Evolutionary conservation across 169 alveolate species (phyloP).

Genomic region (Eimeria maxima): DNA sequence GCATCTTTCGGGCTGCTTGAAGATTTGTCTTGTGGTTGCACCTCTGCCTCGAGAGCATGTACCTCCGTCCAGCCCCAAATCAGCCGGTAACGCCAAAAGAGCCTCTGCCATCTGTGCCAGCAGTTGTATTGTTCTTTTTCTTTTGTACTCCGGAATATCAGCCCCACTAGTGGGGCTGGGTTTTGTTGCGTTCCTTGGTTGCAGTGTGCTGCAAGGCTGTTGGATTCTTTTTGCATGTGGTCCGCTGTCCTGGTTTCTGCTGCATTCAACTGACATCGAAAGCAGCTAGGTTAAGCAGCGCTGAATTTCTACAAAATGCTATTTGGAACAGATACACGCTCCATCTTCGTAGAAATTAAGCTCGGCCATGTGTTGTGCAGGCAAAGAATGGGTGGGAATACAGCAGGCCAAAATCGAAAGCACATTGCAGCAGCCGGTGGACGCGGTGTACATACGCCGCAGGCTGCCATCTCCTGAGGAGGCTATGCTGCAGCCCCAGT

Average conservation of each 20-base stretch:
- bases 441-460: not conserved
- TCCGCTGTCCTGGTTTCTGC: not conserved
- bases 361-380: not conserved
- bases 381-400: conserved; percentile 46
- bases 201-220: not conserved
- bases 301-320: too few species aligned
- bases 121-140: not conserved
- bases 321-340: too few species aligned
- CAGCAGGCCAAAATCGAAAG: not conserved
- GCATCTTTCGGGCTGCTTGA: conserved; percentile 14
- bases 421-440: not conserved
- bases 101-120: too few species aligned
- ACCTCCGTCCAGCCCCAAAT: not conserved
- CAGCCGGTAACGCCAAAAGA: too few species aligned
- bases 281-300: not conserved
- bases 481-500: not conserved
- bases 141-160: too few species aligned
- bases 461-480: not conserved
- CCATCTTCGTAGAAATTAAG: too few species aligned
- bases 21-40: conserved; percentile 2
- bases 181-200: not conserved
- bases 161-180: not conserved
- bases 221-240: not conserved
- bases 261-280: not conserved
- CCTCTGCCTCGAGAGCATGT: not conserved